Base-by-base conservation (phyloP, 176 grass and related monocot species). In the Hsuehochloa calcarea region DNA sequence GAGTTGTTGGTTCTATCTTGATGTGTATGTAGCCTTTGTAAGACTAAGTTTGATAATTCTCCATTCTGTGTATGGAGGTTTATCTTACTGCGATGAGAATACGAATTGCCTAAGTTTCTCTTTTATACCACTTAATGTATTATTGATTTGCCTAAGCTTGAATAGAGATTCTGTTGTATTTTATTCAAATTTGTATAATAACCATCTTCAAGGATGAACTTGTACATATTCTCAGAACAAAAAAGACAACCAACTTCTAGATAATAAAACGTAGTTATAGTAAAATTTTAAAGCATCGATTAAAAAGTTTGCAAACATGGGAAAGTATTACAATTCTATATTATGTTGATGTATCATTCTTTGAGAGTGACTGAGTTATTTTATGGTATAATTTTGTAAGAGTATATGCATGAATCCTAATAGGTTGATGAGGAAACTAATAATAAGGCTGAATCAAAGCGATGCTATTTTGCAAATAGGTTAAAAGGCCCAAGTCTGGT, bases 21-120 rank as follows among this genome's bases (percentile, higher is more conserved):
- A 65, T 88, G n/a, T 77, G 50, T 29, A 29, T 88, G 64, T 59
- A 69, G 37, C 51, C 49, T 70, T 72, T 87, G 16, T 38, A 27
- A 41, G 15, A 38, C 63, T 31, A 55, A 37, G 17, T 4, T 37
- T 20, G 45, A 1, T 38, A 25, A n/a, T 71, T 50, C 11, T 29
- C 27, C 40, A 60, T 81, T 38, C 27, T 86, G 67, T 60, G 60
- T 81, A 68, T 87, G 22, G 20, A 47, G 26, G 56, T 80, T 29
- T 87, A 29, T 82, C 46, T 37, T 26, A 71, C 25, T 77, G 38
- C 17, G 35, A 14, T 47, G 26, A 60, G 3, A 68, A 66, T 82
- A 74, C 68, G 38, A 58, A 69, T 39, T 25, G 9, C 35, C 20
- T 72, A 6, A 47, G 40, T 20, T 61, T 61, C n/a, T 43, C 35